phyloP scores from a whole-genome alignment of 2,329 filamentous ascomycete genomes.

The Colletotrichum orchidophilum region DNA sequence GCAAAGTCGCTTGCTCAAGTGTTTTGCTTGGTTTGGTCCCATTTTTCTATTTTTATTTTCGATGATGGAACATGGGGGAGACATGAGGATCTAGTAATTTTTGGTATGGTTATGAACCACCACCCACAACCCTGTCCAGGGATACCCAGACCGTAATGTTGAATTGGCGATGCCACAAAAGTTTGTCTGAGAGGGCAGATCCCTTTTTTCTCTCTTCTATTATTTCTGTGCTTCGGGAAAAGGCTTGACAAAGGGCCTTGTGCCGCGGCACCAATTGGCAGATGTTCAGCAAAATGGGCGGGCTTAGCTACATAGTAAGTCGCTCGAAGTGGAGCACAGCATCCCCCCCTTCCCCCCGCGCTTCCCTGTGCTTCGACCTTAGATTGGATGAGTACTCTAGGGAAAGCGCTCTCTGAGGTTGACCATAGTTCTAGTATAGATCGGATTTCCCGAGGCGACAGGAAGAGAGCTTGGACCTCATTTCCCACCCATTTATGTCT shows the following conservation, averaged over 20 bases:
- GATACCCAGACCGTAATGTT: slow-evolving; percentile 20
- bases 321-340: neutral
- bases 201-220: slow-evolving; percentile 15
- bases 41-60: neutral
- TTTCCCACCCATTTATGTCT: slow-evolving; percentile 1
- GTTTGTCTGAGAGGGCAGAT: slow-evolving; percentile 19
- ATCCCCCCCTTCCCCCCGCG: too few species aligned
- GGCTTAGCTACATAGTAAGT: slow-evolving; percentile 8
- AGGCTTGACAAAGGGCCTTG: slow-evolving; percentile 11
- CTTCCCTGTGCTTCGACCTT: neutral
- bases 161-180: slow-evolving; percentile 29
- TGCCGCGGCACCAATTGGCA: neutral
- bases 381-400: neutral
- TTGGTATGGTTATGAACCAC: neutral
- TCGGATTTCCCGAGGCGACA: slow-evolving; percentile 1
- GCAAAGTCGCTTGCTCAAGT: neutral
- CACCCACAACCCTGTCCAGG: neutral
- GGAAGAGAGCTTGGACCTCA: slow-evolving; percentile 19
- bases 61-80: neutral
- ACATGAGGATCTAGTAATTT: neutral
- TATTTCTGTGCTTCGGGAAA: slow-evolving; percentile 12
- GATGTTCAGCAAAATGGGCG: slow-evolving; percentile 1
- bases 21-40: slow-evolving; percentile 1
- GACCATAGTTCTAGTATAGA: neutral
- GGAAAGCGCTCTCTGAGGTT: neutral